Percentiles rank a stretch among this genome's conserved stretches.
Evolutionary conservation across 176 grass and related monocot genomes (phyloP).

Genomic region (Bolboschoenus planiculmis): DNA sequence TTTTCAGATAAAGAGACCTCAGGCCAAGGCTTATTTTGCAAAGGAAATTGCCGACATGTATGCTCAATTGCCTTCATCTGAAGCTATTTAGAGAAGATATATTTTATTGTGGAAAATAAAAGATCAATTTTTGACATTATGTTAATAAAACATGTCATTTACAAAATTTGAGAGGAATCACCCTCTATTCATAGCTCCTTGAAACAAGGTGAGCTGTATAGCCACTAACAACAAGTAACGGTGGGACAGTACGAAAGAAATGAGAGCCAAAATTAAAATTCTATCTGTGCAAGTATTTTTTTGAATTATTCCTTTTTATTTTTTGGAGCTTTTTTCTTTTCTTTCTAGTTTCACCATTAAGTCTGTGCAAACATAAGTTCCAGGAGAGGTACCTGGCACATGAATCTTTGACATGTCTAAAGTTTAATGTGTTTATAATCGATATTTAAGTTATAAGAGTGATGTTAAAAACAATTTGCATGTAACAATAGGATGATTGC

Average conservation of each 20-base stretch:
- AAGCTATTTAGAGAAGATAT: slow-evolving; percentile 14
- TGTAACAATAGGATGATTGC: neutral
- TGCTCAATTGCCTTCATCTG: slow-evolving; percentile 31
- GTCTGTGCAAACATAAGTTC: neutral
- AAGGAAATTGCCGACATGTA: slow-evolving; percentile 86
- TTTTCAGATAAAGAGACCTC: slow-evolving; percentile 78
- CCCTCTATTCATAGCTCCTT: neutral
- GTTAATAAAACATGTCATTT: slow-evolving; percentile 6
- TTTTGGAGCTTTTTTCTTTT: neutral
- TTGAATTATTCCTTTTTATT: neutral
- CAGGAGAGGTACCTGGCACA: neutral
- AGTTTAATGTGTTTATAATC: neutral
- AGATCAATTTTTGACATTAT: neutral
- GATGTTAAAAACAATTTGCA: neutral
- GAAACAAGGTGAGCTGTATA: neutral
- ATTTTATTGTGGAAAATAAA: neutral
- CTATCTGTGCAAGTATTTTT: neutral
- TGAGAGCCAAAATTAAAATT: neutral
- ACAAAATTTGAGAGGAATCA: slow-evolving; percentile 16
- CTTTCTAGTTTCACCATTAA: neutral
- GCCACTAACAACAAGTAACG: neutral
- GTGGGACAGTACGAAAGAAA: neutral
- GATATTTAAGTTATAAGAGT: neutral
- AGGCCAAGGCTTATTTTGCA: slow-evolving; percentile 83
- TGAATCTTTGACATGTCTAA: neutral